A percentile compares a stretch with the other conserved stretches of the same genome.
These are phyloP conservation scores for Populus hybrid DNA, from an alignment of 441 rosid species.

Conservation along the genomic window DNA sequence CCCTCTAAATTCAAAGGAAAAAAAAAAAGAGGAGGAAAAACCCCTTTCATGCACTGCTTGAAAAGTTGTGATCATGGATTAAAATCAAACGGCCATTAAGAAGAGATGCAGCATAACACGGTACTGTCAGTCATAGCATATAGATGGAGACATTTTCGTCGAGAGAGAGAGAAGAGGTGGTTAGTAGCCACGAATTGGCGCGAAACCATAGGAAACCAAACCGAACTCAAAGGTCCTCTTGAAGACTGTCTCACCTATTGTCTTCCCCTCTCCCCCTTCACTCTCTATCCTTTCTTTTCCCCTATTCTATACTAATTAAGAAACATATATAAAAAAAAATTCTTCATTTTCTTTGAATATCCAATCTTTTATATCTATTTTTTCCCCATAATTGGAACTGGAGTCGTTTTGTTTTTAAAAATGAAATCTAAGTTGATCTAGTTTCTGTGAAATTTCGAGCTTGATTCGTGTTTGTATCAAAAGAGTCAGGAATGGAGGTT, in stretches of 20 bases:
- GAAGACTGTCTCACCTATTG: slow-evolving; percentile 40
- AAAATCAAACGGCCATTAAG: slow-evolving; percentile 12
- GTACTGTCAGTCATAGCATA: background rate
- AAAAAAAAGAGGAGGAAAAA: too few species aligned
- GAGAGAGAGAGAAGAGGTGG: slow-evolving; percentile 33
- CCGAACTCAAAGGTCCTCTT: slow-evolving; percentile 53
- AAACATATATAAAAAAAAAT: background rate
- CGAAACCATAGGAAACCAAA: slow-evolving; percentile 56
- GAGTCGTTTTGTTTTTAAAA: slow-evolving; percentile 14
- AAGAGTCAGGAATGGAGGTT: slow-evolving; percentile 17
- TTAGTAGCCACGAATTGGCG: slow-evolving; percentile 80
- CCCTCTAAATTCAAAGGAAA: background rate
- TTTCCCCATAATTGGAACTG: background rate
- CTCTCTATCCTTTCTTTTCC: slow-evolving; percentile 17
- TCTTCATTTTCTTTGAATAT: slow-evolving; percentile 5
- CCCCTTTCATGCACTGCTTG: background rate
- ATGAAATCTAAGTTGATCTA: background rate
- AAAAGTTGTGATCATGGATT: background rate
- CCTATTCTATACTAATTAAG: slow-evolving; percentile 1
- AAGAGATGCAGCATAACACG: background rate
- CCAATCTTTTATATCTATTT: slow-evolving; percentile 3
- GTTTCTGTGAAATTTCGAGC: slow-evolving; percentile 14
- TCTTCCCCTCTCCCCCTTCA: slow-evolving; percentile 22
- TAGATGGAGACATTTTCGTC: slow-evolving; percentile 13
- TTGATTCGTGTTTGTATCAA: slow-evolving; percentile 4